Evolutionary conservation across 805 yeast genomes (phyloP).

Genomic region (Barnettozyma populi): DNA sequence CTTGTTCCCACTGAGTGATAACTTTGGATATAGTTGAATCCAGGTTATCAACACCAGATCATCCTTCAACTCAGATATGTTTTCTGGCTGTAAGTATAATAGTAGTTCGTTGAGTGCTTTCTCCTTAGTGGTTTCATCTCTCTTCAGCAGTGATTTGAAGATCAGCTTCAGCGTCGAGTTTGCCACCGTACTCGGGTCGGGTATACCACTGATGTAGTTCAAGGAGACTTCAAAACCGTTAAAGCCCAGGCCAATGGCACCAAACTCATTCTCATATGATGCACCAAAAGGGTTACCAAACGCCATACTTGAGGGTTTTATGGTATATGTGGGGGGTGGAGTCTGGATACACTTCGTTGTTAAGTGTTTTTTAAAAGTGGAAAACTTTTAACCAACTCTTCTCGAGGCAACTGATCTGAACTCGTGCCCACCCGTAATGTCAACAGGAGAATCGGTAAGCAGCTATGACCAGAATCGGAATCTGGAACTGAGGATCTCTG

Average conservation of each 20-base stretch:
- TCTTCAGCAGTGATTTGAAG: conserved; percentile 73
- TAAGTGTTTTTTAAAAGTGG: background rate
- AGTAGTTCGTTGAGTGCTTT: conserved; percentile 61
- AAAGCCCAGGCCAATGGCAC: conserved; percentile 31
- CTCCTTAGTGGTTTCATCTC: conserved; percentile 81
- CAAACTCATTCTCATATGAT: conserved; percentile 7
- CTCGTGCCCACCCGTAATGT: background rate
- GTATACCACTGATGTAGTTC: conserved; percentile 72
- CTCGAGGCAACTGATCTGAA: background rate
- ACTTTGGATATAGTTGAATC: conserved; percentile 79
- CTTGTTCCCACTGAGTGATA: conserved; percentile 67
- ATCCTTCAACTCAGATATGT: conserved; percentile 33
- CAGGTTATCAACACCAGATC: conserved; percentile 55
- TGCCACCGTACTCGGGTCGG: conserved; percentile 53
- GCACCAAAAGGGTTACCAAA: conserved; percentile 24
- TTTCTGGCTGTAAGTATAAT: conserved; percentile 23
- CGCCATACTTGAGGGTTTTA: conserved; percentile 12
- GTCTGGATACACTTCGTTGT: background rate
- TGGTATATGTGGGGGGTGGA: background rate
- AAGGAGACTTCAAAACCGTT: conserved; percentile 53
- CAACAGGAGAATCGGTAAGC: background rate
- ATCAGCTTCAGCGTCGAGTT: conserved; percentile 50
- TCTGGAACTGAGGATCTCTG: conserved; percentile 7
- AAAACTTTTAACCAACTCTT: background rate
- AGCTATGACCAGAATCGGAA: background rate